Evolutionary conservation across 140 eudicot genomes (phyloP).

Genomic region (Senecio squalidus): DNA sequence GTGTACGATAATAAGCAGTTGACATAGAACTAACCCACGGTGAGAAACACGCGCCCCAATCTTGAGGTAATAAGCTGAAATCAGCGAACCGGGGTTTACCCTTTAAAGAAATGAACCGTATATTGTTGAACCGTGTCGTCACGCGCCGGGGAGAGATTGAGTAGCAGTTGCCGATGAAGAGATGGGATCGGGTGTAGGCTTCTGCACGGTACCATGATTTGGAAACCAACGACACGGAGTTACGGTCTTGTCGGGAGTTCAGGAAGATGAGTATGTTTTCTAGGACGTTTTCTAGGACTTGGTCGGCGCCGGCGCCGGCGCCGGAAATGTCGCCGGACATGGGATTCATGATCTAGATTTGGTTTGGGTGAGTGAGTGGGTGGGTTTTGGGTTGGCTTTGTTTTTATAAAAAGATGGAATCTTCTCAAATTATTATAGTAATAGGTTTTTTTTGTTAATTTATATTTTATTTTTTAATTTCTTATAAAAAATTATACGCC

Average conservation of each 20-base stretch:
- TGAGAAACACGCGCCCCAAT: constrained; percentile 66
- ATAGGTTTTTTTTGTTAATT: no score
- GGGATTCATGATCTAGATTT: no score
- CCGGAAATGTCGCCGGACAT: no score
- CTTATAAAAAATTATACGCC: no score
- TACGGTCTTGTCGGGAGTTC: constrained; percentile 46
- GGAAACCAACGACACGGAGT: constrained; percentile 57
- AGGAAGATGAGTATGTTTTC: constrained; percentile 42
- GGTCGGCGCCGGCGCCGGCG: no score
- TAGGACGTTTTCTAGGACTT: constrained; percentile 57
- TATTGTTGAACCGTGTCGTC: constrained; percentile 31
- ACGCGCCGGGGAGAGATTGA: constrained; percentile 46
- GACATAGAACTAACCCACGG: constrained; percentile 47
- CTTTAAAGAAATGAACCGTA: constrained; percentile 36
- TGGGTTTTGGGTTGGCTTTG: no score
- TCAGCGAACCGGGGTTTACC: constrained; percentile 74
- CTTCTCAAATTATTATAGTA: no score
- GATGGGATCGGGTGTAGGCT: constrained; percentile 55
- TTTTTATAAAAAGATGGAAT: no score
- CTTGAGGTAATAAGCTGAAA: constrained; percentile 45
- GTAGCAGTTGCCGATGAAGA: constrained; percentile 64
- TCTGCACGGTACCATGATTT: constrained; percentile 70
- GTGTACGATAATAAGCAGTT: constrained; percentile 31
- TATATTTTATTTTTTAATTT: no score
- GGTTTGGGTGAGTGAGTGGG: no score